phyloP scores from a whole-genome alignment of 164 flowering plant species.

The Liriodendron chinense region DNA sequence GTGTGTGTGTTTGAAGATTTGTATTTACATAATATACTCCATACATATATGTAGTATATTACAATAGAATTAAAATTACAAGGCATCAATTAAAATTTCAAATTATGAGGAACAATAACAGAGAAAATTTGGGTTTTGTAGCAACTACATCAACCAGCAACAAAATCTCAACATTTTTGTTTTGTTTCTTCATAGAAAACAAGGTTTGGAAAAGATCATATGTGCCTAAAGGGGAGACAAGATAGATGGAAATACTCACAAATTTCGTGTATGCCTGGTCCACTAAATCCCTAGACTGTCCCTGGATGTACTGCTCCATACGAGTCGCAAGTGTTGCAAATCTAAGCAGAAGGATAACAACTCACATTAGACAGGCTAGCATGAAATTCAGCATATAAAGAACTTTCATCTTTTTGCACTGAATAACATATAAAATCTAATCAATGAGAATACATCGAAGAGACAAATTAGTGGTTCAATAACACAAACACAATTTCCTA shows the following conservation, averaged over 20 bases:
- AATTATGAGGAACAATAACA: no score
- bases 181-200: constrained; percentile 1
- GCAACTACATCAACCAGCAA: background rate
- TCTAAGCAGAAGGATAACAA: constrained; percentile 28
- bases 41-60: background rate
- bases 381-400: background rate
- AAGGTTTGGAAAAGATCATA: background rate
- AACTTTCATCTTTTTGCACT: background rate
- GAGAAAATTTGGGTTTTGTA: background rate
- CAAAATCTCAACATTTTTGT: background rate
- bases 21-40: background rate
- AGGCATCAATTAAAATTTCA: background rate
- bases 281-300: constrained; percentile 97
- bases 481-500: no score
- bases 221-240: background rate
- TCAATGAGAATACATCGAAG: no score
- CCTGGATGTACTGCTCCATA: constrained; percentile 99
- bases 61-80: no score
- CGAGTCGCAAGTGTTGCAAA: constrained; percentile 97
- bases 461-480: no score
- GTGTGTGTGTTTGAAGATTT: no score
- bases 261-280: constrained; percentile 95
- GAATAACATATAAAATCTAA: no score
- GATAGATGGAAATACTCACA: constrained; percentile 49
- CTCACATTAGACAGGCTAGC: background rate